Evolutionary conservation across 192 early-diverging fungal species (phyloP), one percentile per base, ranked within the genome.

Genomic region (Coemansia sp.): DNA sequence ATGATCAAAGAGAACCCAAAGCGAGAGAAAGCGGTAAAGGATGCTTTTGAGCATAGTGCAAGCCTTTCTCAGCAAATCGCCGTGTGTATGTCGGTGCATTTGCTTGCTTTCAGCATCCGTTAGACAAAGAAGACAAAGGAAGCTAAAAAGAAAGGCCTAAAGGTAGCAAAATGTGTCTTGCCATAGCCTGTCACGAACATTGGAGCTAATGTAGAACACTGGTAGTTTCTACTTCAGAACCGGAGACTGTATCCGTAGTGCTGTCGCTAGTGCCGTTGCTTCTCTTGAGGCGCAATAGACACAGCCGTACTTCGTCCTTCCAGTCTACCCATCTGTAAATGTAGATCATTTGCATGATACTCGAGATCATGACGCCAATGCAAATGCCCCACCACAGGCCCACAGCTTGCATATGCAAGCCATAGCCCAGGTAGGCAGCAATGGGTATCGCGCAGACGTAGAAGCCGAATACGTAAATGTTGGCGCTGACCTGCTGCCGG

Each of bases 361-460:
- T 73, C 19, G 78, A 74, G 11, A 82, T 46, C 19, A 53, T 40
- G 7, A 85, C 70, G 53, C 78, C 78, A 1, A 61, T 55, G 34
- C 70, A 64, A 9, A 85, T 74, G 31, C 84, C 84, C 20, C 62
- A 74, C 84, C 84, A 85, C 61, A 85, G 68, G 29, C 84, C 84
- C 9, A 69, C 32, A 19, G 77, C 76, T 36, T 76, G 78, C 20
- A 74, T 24, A 10, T 64, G 84, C n/a, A 46, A 10, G 22, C 74
- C 71, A 44, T 82, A 88, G 4, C 85, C 81, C 64, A 88, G 41
- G 38, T 75, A 82, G 24, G 85, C 67, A 5, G 86, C 87, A 17
- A 88, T 73, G 15, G 87, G 87, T 19, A 88, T 69, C 12, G 82
- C 86, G 29, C 86, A 45, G 44, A 83, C 10, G 50, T 88, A 88